These are phyloP conservation scores for Clonostachys rosea DNA, from an alignment of 2,329 filamentous ascomycete genomes.

Conservation along the genomic window DNA sequence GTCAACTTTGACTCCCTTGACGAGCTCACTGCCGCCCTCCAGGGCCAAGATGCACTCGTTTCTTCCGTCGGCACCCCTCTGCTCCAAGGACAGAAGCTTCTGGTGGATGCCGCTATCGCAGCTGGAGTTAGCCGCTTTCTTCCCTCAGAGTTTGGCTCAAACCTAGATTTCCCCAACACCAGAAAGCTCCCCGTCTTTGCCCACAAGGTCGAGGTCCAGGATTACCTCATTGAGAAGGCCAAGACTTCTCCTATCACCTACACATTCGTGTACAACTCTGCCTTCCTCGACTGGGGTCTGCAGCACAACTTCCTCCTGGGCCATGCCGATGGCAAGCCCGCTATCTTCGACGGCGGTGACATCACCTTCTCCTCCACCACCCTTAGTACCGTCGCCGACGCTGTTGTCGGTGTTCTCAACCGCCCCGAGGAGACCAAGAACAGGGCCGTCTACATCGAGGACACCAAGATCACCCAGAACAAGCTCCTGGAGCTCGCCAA, in stretches of 20 bases:
- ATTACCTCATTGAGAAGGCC: conserved; percentile 32
- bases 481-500: conserved; percentile 39
- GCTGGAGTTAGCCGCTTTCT: conserved; percentile 59
- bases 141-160: conserved; percentile 49
- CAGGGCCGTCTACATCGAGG: conserved; percentile 35
- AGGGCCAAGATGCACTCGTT: conserved; percentile 53
- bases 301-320: conserved; percentile 18
- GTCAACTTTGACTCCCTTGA: conserved; percentile 34
- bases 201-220: conserved; percentile 37
- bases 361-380: conserved; percentile 39
- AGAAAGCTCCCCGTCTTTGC: conserved; percentile 43
- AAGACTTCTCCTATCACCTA: conserved; percentile 41
- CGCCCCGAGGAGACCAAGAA: conserved; percentile 50
- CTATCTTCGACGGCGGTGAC: conserved; percentile 45
- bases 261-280: conserved; percentile 45
- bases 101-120: conserved; percentile 53
- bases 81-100: conserved; percentile 29
- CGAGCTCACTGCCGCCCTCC: conserved; percentile 33
- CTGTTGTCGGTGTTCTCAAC: conserved; percentile 40
- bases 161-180: conserved; percentile 22
- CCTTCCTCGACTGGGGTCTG: conserved; percentile 56
- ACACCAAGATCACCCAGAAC: conserved; percentile 37
- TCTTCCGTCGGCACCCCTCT: conserved; percentile 24
- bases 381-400: conserved; percentile 38
- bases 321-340: conserved; percentile 26